Evolutionary conservation across 2,329 filamentous ascomycete genomes (phyloP).

Genomic region (Penicillium concentricum): DNA sequence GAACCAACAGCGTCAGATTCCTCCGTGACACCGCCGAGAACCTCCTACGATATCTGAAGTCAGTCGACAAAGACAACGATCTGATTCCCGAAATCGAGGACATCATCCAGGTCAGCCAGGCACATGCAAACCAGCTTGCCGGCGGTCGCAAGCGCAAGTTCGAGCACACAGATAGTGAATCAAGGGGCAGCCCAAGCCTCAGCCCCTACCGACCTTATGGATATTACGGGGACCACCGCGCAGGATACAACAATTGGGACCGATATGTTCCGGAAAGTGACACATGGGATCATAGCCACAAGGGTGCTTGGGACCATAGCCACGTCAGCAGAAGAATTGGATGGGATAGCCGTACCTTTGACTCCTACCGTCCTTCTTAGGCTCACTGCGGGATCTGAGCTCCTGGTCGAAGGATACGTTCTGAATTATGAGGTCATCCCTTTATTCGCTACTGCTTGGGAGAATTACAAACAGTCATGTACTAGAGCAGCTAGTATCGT

Average conservation of each 20-base stretch:
- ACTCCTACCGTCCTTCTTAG: conserved; percentile 27
- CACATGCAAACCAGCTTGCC: conserved; percentile 35
- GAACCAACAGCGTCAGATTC: conserved; percentile 36
- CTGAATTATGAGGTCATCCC: not conserved
- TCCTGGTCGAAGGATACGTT: not conserved
- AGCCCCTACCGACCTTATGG: not conserved
- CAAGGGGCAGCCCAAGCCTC: not conserved
- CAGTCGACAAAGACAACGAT: conserved; percentile 25
- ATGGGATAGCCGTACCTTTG: conserved; percentile 13
- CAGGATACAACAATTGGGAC: not conserved
- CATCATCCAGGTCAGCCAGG: conserved; percentile 34
- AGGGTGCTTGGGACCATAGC: not conserved
- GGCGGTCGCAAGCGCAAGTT: conserved; percentile 43
- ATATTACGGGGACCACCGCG: not conserved
- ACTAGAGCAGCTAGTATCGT: not conserved
- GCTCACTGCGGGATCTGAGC: not conserved
- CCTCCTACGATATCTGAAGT: conserved; percentile 34
- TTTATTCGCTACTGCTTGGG: not conserved
- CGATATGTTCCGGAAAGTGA: not conserved
- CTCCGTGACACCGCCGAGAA: conserved; percentile 48
- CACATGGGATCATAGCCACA: conserved; percentile 8
- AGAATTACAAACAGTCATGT: not conserved
- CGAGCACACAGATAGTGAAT: conserved; percentile 21
- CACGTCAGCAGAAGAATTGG: not conserved
- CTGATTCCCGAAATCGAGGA: conserved; percentile 35